These are phyloP conservation scores for Funneliformis caledonium DNA, from an alignment of 371 early-diverging fungal genomes.

Conservation along the genomic window DNA sequence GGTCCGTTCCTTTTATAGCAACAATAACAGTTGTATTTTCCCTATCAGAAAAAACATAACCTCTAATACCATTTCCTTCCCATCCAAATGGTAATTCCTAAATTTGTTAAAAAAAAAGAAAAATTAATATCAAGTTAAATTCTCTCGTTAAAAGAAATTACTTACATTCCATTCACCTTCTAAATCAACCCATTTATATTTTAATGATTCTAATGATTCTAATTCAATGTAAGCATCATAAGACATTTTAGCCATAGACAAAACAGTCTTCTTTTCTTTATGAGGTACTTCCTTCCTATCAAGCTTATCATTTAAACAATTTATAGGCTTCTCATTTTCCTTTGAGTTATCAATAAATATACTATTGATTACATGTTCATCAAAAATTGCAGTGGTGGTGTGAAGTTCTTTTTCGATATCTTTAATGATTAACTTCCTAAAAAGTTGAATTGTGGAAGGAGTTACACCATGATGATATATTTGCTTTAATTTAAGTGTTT, in stretches of 20 bases:
- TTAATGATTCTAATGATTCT: constrained; percentile 27
- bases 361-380: constrained; percentile 9
- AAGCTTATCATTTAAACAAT: background rate
- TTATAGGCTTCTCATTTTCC: background rate
- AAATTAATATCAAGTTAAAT: background rate
- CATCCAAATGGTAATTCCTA: constrained; percentile 76
- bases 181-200: constrained; percentile 48
- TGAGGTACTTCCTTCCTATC: constrained; percentile 37
- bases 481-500: constrained; percentile 10
- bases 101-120: constrained; percentile 45
- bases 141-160: background rate
- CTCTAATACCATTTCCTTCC: constrained; percentile 86
- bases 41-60: constrained; percentile 83
- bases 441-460: constrained; percentile 21
- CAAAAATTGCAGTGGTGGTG: background rate
- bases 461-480: constrained; percentile 27
- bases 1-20: constrained; percentile 92
- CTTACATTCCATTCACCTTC: constrained; percentile 43
- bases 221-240: constrained; percentile 49
- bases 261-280: constrained; percentile 42
- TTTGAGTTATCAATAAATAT: background rate
- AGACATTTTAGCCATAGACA: constrained; percentile 48
- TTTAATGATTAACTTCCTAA: constrained; percentile 20
- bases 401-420: constrained; percentile 27
- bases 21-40: constrained; percentile 74